Evolutionary conservation across 192 early-diverging fungal genomes (phyloP).

Genomic region (Dissophora globulifera): DNA sequence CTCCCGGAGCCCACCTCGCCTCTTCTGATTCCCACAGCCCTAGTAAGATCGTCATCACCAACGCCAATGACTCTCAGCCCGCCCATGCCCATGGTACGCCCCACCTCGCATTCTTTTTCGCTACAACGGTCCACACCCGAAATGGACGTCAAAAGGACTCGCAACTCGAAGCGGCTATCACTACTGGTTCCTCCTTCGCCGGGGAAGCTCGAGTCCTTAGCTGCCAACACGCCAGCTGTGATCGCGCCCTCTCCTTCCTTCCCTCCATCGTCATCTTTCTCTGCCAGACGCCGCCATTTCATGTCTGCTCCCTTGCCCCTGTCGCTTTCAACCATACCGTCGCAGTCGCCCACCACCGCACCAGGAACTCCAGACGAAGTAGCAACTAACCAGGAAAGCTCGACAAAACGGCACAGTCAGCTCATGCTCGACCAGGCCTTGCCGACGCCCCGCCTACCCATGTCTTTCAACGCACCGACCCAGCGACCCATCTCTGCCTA

Average conservation of each 20-base stretch:
- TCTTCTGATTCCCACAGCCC: slow-evolving; percentile 1
- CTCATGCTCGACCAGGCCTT: slow-evolving; percentile 25
- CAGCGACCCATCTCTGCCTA: slow-evolving; percentile 47
- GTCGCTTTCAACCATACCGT: slow-evolving; percentile 15
- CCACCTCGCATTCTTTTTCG: slow-evolving; percentile 40
- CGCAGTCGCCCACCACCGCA: not conserved
- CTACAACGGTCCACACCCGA: slow-evolving; percentile 31
- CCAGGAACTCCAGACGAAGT: slow-evolving; percentile 9
- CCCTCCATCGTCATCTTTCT: slow-evolving; percentile 20
- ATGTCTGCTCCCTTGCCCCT: slow-evolving; percentile 6
- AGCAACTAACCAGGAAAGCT: not conserved
- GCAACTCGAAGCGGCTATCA: slow-evolving; percentile 46
- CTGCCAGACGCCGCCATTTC: slow-evolving; percentile 8
- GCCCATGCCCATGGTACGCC: slow-evolving; percentile 15
- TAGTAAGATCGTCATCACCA: slow-evolving; percentile 2
- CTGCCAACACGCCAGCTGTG: slow-evolving; percentile 20
- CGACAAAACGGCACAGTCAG: slow-evolving; percentile 23
- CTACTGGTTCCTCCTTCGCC: slow-evolving; percentile 44
- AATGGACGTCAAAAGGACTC: slow-evolving; percentile 35
- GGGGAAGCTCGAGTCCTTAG: slow-evolving; percentile 34
- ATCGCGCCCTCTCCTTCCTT: slow-evolving; percentile 9
- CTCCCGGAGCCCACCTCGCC: not conserved
- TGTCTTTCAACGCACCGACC: not conserved
- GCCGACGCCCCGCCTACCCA: slow-evolving; percentile 17
- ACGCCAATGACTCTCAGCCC: slow-evolving; percentile 3